A percentile compares a stretch with the other conserved stretches of the same genome.
Conservation (phyloP, 495 filamentous ascomycete species). For the Bacidia rubella region DNA sequence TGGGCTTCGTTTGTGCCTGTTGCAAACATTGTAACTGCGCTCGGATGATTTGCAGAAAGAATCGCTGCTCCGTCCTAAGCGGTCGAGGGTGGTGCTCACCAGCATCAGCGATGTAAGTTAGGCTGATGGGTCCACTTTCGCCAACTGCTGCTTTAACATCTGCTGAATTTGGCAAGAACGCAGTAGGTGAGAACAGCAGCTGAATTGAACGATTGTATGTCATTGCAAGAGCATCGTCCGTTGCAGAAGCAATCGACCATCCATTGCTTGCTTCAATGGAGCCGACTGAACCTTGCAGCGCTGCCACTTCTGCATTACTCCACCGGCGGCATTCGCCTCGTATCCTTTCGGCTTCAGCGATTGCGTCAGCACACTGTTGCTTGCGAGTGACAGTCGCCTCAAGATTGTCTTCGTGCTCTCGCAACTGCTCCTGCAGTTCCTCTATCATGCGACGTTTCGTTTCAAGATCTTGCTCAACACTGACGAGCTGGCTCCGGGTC, state of each 20-base stretch:
- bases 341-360: conserved; percentile 69
- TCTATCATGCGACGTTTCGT: conserved; percentile 51
- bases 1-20: conserved; percentile 35
- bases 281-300: conserved; percentile 59
- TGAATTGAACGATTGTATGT: conserved; percentile 66
- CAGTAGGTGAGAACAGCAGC: conserved; percentile 55
- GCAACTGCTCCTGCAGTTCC: conserved; percentile 47
- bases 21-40: conserved; percentile 40
- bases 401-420: conserved; percentile 48
- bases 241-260: conserved; percentile 61
- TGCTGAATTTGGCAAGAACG: conserved; percentile 32
- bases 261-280: conserved; percentile 55
- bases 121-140: conserved; percentile 32
- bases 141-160: conserved; percentile 6
- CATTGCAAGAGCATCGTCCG: conserved; percentile 52
- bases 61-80: conserved; percentile 44
- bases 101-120: conserved; percentile 32
- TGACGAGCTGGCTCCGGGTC: conserved; percentile 48
- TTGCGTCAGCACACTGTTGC: conserved; percentile 53
- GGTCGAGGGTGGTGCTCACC: conserved; percentile 23
- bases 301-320: conserved; percentile 63
- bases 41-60: conserved; percentile 54
- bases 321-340: conserved; percentile 81
- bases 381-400: conserved; percentile 49
- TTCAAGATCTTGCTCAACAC: conserved; percentile 52